Base-by-base conservation (phyloP, 2,329 filamentous ascomycete species). In the Reticulascus tulasneorum region DNA sequence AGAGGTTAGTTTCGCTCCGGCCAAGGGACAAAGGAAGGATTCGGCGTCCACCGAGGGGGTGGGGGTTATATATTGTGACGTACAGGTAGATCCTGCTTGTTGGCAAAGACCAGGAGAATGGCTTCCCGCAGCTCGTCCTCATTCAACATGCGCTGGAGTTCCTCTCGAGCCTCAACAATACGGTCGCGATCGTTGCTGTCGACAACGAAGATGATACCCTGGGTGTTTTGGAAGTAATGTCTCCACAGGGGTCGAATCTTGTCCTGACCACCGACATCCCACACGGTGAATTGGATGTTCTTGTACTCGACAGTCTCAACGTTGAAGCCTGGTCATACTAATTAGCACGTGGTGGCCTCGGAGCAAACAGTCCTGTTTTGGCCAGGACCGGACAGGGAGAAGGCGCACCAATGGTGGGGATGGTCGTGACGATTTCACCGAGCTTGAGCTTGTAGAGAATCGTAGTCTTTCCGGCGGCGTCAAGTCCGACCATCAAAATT, bases 371-470 rank as follows among this genome's bases (percentile, higher is more conserved):
- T n/a, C n/a, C n/a, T n/a, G n/a, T n/a, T n/a, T n/a, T n/a, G n/a
- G n/a, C n/a, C n/a, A n/a, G n/a, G n/a, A n/a, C n/a, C n/a, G n/a
- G n/a, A n/a, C n/a, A n/a, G n/a, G n/a, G n/a, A n/a, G 37, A 21
- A 20, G 37, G 49, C 79, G 70, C 83, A 89, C 85, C 93, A 61
- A 97, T 95, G 61, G 93, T 98, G 54, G 93, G 93, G 61, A 98
- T 98, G 54, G 93, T 98, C 62, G 93, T 97, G 66, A 97, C 93
- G 64, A 94, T 93, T 77, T 96, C 86, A 73, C 93, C 91, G 62
- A 98, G 86, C 82, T 98, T 98, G 68, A 98, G 83, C 81, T 98
- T 98, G 78, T 98, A 98, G 55, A 98, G 83, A 63, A 98, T 98
- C 57, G 93, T 98, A 62, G 93, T 98, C 82, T 98, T 98, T 85